Evolutionary conservation across 495 filamentous ascomycete genomes (phyloP), one percentile per base, ranked within the genome.

Genomic region (Podospora pseudoanserina): DNA sequence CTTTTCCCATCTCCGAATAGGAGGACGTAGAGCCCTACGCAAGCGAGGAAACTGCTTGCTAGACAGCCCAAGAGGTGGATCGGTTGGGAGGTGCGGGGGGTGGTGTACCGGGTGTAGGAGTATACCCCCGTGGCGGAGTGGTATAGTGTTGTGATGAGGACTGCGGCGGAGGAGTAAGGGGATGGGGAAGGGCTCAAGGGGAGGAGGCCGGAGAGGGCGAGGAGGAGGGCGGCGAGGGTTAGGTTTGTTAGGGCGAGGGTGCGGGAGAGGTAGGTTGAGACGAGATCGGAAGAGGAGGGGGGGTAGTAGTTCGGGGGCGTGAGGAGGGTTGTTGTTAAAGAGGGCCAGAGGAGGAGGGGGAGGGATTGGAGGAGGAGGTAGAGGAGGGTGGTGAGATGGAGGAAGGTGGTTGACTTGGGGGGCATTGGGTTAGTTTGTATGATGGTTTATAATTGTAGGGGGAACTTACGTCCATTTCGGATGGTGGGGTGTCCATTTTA

Each of bases 1-100:
- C 86, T 87, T 70, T 86, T 78, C 26, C 84, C 86, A 54, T 81
- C 89, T 1, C 84, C 91, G 74, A 96, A 97, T 55, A 96, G 72
- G 63, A 92, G 70, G 70, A 88, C 88, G 91, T 91, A 96, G 9
- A 89, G 72, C 4, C 89, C 93, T 19, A 92, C 75, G 2, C 81
- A 79, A 9, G 86, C 86, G 65, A 96, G 76, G 16, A 76, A 16
- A 1, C 81, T 82, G 63, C 87, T 69, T 74, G 86, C 28, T 75
- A 74, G 65, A 83, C 78, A 19, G 82, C 88, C 67, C 0, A 92
- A 60, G 2, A 81, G 78, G 75, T 89, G 92, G 0, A 81, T 78
- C 0, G 79, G 73, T 65, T 87, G 81, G 30, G 30, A 7, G 30
- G 30, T 32, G 30, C 4, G 7, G 30, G 16, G 3, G 0, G 80